phyloP scores from a whole-genome alignment of 2,329 filamentous ascomycete genomes.

The Fusarium acutatum region DNA sequence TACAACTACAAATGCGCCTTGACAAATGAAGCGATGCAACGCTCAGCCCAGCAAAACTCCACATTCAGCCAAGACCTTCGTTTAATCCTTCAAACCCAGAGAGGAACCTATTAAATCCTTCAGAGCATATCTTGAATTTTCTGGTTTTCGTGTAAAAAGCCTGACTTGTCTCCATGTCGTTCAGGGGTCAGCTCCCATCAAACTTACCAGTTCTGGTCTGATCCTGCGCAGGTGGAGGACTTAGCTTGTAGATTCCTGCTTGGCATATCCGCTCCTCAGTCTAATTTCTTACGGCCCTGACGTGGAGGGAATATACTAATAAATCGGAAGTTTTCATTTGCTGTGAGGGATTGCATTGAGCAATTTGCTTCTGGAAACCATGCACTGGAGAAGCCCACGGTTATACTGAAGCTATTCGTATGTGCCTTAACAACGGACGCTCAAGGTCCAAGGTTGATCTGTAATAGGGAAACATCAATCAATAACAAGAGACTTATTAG shows the following conservation, averaged over 20 bases:
- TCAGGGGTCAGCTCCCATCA: neutral
- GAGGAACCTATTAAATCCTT: neutral
- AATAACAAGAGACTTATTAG: neutral
- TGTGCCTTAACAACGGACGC: neutral
- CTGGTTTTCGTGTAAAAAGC: neutral
- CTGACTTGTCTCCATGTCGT: neutral
- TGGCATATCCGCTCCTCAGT: neutral
- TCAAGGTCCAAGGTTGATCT: neutral
- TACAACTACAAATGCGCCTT: neutral
- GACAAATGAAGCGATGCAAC: neutral
- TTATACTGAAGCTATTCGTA: neutral
- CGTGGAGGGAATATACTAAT: neutral
- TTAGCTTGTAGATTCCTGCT: neutral
- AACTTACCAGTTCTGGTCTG: neutral
- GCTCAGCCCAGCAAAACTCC: neutral
- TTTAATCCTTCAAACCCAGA: neutral
- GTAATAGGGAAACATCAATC: no score
- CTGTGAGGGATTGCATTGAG: neutral
- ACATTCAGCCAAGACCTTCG: neutral
- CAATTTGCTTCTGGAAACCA: neutral
- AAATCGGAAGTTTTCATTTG: neutral
- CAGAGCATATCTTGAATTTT: neutral
- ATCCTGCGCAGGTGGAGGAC: neutral
- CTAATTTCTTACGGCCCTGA: neutral
- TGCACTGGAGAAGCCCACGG: neutral